Percentiles rank a stretch among this genome's conserved stretches.
phyloP scores from a whole-genome alignment of 2,329 filamentous ascomycete genomes.

The Diaporthe helianthi region DNA sequence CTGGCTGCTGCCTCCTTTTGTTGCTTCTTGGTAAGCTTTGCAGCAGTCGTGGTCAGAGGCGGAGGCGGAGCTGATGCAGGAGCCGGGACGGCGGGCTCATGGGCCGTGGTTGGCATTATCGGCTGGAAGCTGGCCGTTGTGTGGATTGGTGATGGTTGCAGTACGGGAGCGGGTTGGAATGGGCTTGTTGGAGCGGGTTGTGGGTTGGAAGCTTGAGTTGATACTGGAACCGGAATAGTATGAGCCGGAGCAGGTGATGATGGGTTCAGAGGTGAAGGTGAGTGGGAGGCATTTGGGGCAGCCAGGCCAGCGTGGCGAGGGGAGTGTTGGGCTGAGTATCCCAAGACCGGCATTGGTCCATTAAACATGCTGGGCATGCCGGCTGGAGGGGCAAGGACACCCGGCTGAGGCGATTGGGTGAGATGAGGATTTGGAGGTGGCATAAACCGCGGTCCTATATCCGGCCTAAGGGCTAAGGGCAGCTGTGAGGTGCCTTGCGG shows the following conservation, averaged over 20 bases:
- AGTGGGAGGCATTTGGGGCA: conserved; percentile 39
- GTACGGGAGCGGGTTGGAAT: conserved; percentile 4
- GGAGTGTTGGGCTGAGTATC: conserved; percentile 35
- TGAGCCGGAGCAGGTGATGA: conserved; percentile 6
- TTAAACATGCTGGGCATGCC: conserved; percentile 37
- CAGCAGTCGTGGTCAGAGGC: neutral
- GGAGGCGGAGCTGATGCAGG: neutral
- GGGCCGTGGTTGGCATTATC: conserved; percentile 9
- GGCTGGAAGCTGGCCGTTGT: conserved; percentile 33
- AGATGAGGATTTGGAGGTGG: conserved; percentile 35
- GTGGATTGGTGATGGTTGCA: conserved; percentile 24
- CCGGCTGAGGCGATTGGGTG: conserved; percentile 26
- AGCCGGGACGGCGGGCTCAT: neutral
- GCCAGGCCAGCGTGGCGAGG: conserved; percentile 41
- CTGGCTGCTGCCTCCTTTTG: conserved; percentile 24
- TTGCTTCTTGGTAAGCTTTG: conserved; percentile 31
- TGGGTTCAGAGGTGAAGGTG: conserved; percentile 37
- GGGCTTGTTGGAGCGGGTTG: conserved; percentile 2
- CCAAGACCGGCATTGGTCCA: conserved; percentile 40
- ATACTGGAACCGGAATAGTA: neutral
- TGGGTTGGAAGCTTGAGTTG: conserved; percentile 9
- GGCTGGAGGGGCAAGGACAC: conserved; percentile 40
- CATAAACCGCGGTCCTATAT: conserved; percentile 34
- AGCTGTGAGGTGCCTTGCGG: conserved; percentile 26
- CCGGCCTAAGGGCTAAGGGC: conserved; percentile 31